Base-by-base conservation (phyloP, 805 yeast species). In the Blastobotrys americana region DNA sequence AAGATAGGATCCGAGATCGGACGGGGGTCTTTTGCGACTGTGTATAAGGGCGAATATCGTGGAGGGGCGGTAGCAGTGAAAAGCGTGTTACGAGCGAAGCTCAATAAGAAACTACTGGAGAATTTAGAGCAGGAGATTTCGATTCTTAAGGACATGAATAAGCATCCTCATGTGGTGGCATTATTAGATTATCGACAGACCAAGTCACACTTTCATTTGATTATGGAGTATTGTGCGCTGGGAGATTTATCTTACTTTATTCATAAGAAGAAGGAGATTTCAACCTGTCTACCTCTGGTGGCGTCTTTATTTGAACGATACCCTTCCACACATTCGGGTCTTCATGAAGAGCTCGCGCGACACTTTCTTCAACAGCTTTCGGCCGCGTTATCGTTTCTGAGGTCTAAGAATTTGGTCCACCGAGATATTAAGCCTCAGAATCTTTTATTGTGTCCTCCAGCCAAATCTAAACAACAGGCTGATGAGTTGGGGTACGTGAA, bases 401-500 rank as follows among this genome's bases (percentile, higher is more conserved):
- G 97, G 55, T 74, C 78, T 34, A 83, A 83, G 61, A 84, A 88
- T 59, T 74, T 93, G 54, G 95, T 93, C 15, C 98, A 90, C 62
- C 72, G 98, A 57, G 98, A 90, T 64, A 84, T 90, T 53, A 90
- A 90, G 63, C 98, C 98, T 1, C 98, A 90, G 61, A 87, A 87
- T 60, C 57, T 75, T 50, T 60, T 93, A 49, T 69, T 93, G 48
- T 80, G 85, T 41, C 94, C 96, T 1, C 97, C 97, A 0, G 66
- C 75, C 2, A 82, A 79, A 53, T 73, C 89, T 13, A 71, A 73
- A 44, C 66, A 67, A 16, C 80, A 76, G 22, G 84, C 85, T 51
- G 71, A 71, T 39, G 71, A 72, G 3, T 50, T 59, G 37, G 74
- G 80, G 2, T 84, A 71, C 64, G 31, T 25, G 31, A 80, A 78